These are phyloP conservation scores for Blastomyces gilchristii DNA, from an alignment of 2,329 filamentous ascomycete species.

Conservation along the genomic window DNA sequence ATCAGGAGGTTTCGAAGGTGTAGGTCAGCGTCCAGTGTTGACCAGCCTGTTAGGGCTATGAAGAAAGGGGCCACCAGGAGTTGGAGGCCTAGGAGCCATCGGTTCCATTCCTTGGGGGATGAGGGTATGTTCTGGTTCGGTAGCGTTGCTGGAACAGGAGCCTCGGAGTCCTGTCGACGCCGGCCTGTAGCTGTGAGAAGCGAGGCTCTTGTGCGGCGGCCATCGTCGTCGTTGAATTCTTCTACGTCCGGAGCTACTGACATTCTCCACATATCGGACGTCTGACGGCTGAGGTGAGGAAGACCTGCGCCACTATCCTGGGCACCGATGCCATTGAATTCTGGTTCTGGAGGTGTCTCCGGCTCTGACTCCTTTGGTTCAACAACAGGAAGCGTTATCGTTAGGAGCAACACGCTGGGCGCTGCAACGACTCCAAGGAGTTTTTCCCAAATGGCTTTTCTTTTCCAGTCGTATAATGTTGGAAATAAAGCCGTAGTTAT, in stretches of 20 bases:
- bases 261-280: not conserved
- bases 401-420: conserved; percentile 82
- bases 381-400: conserved; percentile 82
- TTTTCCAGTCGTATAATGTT: conserved; percentile 68
- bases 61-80: conserved; percentile 81
- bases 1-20: conserved; percentile 44
- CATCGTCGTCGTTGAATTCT: not conserved
- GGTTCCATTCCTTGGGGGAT: conserved; percentile 59
- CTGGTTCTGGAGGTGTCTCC: conserved; percentile 29
- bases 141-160: conserved; percentile 27
- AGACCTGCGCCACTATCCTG: conserved; percentile 14
- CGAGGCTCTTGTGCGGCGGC: not conserved
- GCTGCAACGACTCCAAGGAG: conserved; percentile 70
- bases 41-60: conserved; percentile 60
- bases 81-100: conserved; percentile 80
- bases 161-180: conserved; percentile 29
- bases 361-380: conserved; percentile 53
- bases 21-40: conserved; percentile 46
- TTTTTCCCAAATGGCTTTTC: conserved; percentile 78
- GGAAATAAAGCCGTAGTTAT: conserved; percentile 72
- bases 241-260: conserved; percentile 5
- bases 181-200: not conserved
- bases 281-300: not conserved
- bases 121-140: conserved; percentile 16
- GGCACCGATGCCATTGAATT: conserved; percentile 19